Evolutionary conservation across 768 basidiomycete genomes (phyloP).

Genomic region (Cystoderma amianthinum): DNA sequence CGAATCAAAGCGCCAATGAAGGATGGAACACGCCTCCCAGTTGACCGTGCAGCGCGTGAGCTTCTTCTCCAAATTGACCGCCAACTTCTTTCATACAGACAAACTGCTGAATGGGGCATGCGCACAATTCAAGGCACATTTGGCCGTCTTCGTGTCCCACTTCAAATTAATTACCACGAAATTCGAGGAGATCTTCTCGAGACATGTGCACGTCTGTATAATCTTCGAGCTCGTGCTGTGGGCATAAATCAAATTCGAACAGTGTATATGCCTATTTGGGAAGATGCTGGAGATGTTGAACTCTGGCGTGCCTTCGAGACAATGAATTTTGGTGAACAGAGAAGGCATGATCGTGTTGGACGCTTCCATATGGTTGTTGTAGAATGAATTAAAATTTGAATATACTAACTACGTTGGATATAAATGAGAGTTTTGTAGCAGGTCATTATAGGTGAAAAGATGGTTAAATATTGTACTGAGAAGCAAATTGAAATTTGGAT

Average conservation of each 20-base stretch:
- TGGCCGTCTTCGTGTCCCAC: constrained; percentile 33
- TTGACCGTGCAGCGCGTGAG: constrained; percentile 11
- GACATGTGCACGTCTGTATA: constrained; percentile 22
- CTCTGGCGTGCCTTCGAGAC: constrained; percentile 26
- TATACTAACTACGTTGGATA: not conserved
- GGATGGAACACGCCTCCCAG: constrained; percentile 13
- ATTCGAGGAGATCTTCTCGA: constrained; percentile 25
- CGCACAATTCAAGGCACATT: constrained; percentile 36
- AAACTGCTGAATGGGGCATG: constrained; percentile 50
- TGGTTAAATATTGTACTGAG: too few relatives aligned
- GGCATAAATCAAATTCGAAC: constrained; percentile 33
- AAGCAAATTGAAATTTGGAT: too few relatives aligned
- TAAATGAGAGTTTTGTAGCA: not conserved
- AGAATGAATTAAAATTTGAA: not conserved
- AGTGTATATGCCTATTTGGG: constrained; percentile 34
- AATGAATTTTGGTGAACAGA: constrained; percentile 28
- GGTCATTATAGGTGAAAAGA: too few relatives aligned
- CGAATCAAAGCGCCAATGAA: constrained; percentile 32
- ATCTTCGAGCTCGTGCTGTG: constrained; percentile 23
- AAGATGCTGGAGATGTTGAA: constrained; percentile 16
- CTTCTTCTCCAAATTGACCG: constrained; percentile 19
- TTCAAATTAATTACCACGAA: constrained; percentile 21
- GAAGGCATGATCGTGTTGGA: constrained; percentile 20
- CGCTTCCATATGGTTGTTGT: constrained; percentile 21
- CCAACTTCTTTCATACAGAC: constrained; percentile 34